These are phyloP conservation scores for Trifolium subterraneum DNA, from an alignment of 306 rosid genomes.

Conservation along the genomic window DNA sequence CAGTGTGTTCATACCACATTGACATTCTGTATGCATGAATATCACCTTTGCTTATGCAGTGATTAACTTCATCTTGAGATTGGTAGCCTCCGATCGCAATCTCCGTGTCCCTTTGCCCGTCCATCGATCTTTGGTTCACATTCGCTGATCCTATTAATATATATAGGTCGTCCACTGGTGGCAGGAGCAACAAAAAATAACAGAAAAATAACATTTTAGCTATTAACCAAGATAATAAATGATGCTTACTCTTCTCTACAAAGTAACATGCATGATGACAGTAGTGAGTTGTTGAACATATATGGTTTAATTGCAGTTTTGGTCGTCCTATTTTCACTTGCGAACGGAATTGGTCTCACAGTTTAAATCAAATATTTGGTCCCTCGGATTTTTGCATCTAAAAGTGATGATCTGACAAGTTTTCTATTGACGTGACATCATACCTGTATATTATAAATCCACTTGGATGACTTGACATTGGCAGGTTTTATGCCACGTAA, in stretches of 20 bases:
- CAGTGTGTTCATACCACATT: slow-evolving; percentile 86
- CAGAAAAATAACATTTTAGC: slow-evolving; percentile 4
- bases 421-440: background rate
- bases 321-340: too few species aligned
- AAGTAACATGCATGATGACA: background rate
- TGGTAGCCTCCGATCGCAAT: slow-evolving; percentile 91
- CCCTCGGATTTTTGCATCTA: too few species aligned
- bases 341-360: too few species aligned
- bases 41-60: slow-evolving; percentile 43
- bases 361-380: too few species aligned
- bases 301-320: too few species aligned
- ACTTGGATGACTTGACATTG: background rate
- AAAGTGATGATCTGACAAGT: background rate
- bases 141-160: slow-evolving; percentile 92
- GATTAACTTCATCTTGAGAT: slow-evolving; percentile 33
- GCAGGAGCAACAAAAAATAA: slow-evolving; percentile 10
- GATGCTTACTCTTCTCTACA: background rate
- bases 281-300: too few species aligned
- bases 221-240: slow-evolving; percentile 21
- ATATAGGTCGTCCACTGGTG: slow-evolving; percentile 87
- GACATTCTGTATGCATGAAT: slow-evolving; percentile 74
- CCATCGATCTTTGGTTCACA: slow-evolving; percentile 97
- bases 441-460: background rate
- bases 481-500: background rate
- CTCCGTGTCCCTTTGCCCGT: slow-evolving; percentile 87